These are phyloP conservation scores for Arthrinium puccinioides DNA, from an alignment of 2,329 filamentous ascomycete genomes.

Conservation along the genomic window DNA sequence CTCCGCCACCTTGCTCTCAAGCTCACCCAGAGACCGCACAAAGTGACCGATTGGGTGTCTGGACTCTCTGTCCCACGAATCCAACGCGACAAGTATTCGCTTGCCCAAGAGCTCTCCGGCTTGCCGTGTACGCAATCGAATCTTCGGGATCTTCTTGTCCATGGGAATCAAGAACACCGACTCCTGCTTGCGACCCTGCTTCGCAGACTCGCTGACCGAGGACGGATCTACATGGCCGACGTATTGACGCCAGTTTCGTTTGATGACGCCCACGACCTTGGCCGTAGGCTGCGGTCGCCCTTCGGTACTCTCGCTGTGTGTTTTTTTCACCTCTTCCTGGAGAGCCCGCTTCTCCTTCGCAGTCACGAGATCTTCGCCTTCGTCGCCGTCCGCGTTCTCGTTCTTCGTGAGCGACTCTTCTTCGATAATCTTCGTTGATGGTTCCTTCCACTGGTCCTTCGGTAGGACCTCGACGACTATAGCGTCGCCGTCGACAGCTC, in stretches of 20 bases:
- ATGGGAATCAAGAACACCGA: conserved; percentile 94
- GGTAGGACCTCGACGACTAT: conserved; percentile 91
- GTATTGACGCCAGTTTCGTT: conserved; percentile 96
- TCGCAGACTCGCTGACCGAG: conserved; percentile 66
- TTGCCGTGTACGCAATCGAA: conserved; percentile 84
- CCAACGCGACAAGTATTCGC: conserved; percentile 85
- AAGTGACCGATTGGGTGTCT: conserved; percentile 91
- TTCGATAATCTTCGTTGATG: conserved; percentile 91
- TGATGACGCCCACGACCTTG: conserved; percentile 83
- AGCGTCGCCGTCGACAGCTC: conserved; percentile 83
- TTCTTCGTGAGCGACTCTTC: conserved; percentile 88
- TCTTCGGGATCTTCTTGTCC: conserved; percentile 97
- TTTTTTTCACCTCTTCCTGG: conserved; percentile 84
- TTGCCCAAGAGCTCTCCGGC: conserved; percentile 84
- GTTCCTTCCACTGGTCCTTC: conserved; percentile 93
- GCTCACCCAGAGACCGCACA: conserved; percentile 81
- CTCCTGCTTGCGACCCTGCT: conserved; percentile 77
- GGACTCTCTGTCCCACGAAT: conserved; percentile 91
- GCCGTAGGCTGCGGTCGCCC: conserved; percentile 83
- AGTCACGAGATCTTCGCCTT: conserved; percentile 69
- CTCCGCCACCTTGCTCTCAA: conserved; percentile 96
- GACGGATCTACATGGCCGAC: conserved; percentile 91
- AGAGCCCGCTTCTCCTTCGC: conserved; percentile 80
- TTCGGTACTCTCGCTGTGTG: conserved; percentile 70
- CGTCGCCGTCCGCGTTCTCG: conserved; percentile 84